Conservation (phyloP, 139 green algal species). For the Prasinococcaceae sp. region DNA sequence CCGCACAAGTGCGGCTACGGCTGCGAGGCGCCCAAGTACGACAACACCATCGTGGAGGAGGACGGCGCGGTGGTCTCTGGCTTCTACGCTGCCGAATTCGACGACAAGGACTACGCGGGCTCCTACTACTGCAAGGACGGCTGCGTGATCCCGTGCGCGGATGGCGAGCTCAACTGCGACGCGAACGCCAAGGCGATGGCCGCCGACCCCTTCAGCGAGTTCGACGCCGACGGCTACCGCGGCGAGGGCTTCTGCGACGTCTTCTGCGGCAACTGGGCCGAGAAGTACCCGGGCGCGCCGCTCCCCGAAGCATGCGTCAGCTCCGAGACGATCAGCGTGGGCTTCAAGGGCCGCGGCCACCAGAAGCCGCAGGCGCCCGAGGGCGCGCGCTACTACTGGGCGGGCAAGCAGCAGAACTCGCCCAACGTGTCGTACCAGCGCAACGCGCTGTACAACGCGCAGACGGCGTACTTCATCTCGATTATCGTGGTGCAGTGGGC, state of each 20-base stretch:
- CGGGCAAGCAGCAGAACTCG: conserved; percentile 28
- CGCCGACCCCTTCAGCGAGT: conserved; percentile 55
- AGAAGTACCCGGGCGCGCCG: conserved; percentile 28
- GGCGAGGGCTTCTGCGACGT: conserved; percentile 34
- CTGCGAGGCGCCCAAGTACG: conserved; percentile 33
- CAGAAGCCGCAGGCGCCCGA: conserved; percentile 8
- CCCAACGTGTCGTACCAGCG: conserved; percentile 46
- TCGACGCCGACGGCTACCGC: conserved; percentile 43
- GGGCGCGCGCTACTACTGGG: conserved; percentile 45
- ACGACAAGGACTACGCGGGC: background rate
- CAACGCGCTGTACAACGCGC: conserved; percentile 37
- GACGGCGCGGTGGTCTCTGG: background rate
- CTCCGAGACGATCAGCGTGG: conserved; percentile 1
- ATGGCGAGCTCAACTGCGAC: too few species aligned
- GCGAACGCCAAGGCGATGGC: too few species aligned
- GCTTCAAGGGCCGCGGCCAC: conserved; percentile 27
- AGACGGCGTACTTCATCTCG: conserved; percentile 58
- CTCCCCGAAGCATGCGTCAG: conserved; percentile 34
- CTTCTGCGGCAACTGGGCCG: conserved; percentile 39
- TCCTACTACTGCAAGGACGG: conserved; percentile 36
- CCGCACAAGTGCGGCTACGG: conserved; percentile 38
- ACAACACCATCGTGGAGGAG: conserved; percentile 3
- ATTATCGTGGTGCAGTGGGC: conserved; percentile 46
- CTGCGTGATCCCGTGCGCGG: conserved; percentile 32
- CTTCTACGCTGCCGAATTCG: background rate